Evolutionary conservation across 805 yeast genomes (phyloP).

Genomic region (Kodamaea kakaduensis): DNA sequence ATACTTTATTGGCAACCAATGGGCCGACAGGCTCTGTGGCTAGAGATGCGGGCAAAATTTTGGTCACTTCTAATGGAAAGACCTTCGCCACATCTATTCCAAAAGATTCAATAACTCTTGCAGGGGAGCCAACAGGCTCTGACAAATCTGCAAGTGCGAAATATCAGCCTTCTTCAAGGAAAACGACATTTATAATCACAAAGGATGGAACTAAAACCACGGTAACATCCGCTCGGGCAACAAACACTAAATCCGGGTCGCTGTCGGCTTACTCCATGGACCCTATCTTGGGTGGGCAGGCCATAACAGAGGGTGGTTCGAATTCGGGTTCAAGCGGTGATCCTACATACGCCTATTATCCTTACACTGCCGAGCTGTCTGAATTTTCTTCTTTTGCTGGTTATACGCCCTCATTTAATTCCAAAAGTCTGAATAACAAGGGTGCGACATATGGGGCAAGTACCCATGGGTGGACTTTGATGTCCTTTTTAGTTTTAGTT

Average conservation of each 20-base stretch:
- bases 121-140: neutral
- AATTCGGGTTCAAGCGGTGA: neutral
- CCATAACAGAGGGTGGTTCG: constrained; percentile 2
- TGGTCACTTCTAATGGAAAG: neutral
- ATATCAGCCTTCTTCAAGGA: too few species aligned
- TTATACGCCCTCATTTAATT: constrained; percentile 3
- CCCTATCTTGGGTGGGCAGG: constrained; percentile 5
- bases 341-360: constrained; percentile 10
- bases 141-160: constrained; percentile 1
- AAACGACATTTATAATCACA: too few species aligned
- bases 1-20: constrained; percentile 9
- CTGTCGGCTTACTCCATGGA: neutral
- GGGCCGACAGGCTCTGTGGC: constrained; percentile 11
- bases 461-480: neutral
- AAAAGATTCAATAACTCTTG: neutral
- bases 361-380: constrained; percentile 10
- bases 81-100: constrained; percentile 1
- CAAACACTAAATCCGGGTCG: neutral
- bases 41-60: constrained; percentile 4
- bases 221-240: neutral
- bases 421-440: neutral
- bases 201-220: neutral
- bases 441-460: neutral
- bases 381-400: constrained; percentile 10
- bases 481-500: neutral